A percentile compares a stretch with the other conserved stretches of the same genome.
phyloP scores from a whole-genome alignment of 768 basidiomycete species.

The Dictyophora rubrovolvata region DNA sequence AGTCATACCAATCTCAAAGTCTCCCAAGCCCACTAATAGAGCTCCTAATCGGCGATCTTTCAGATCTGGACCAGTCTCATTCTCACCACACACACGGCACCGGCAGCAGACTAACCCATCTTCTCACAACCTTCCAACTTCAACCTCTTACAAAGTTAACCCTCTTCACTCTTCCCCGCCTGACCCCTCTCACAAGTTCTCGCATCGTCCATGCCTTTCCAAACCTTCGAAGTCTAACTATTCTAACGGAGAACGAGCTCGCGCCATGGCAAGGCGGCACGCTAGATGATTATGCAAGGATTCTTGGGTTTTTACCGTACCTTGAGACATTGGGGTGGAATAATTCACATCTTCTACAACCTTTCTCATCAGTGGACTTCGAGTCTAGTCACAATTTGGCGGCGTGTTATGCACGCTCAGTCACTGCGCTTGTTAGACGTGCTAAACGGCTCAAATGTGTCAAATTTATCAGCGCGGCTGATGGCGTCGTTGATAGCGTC shows the following conservation, averaged over 20 bases:
- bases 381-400: not conserved
- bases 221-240: not conserved
- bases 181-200: not conserved
- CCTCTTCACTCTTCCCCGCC: not conserved
- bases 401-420: not conserved
- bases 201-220: not conserved
- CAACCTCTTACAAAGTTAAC: constrained; percentile 4
- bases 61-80: not conserved
- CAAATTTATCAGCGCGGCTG: not conserved
- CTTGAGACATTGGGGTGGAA: constrained; percentile 5
- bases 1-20: not conserved
- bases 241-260: constrained; percentile 7
- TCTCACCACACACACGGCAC: too few species aligned
- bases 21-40: not conserved
- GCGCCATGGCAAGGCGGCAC: constrained; percentile 4
- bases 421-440: not conserved
- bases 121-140: not conserved
- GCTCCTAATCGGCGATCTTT: constrained; percentile 6
- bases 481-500: constrained; percentile 5
- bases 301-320: not conserved
- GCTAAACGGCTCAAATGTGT: not conserved
- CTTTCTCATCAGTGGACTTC: not conserved
- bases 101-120: not conserved
- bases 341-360: not conserved
- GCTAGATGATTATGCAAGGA: not conserved